phyloP scores from a whole-genome alignment of 306 rosid species.

The Phaseolus lunatus region DNA sequence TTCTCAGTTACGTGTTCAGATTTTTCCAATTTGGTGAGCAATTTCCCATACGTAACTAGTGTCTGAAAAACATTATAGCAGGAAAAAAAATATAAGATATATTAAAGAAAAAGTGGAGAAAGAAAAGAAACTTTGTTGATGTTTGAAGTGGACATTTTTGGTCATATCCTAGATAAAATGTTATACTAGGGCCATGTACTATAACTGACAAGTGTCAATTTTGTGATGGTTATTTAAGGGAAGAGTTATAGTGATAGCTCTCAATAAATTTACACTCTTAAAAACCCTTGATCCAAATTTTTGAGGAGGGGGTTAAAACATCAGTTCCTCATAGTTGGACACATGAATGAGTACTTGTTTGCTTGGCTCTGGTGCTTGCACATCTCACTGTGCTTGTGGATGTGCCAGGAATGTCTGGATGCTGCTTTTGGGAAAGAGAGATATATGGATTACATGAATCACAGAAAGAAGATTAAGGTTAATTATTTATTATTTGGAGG shows the following conservation, averaged over 20 bases:
- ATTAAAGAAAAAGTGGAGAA: constrained; percentile 16
- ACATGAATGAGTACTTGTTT: constrained; percentile 1
- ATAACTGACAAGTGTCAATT: constrained; percentile 36
- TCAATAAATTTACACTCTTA: constrained; percentile 26
- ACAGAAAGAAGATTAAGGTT: constrained; percentile 14
- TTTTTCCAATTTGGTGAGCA: constrained; percentile 42
- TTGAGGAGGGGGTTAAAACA: not conserved
- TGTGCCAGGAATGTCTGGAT: constrained; percentile 30
- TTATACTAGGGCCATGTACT: constrained; percentile 34
- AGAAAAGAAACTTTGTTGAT: constrained; percentile 38
- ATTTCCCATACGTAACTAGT: constrained; percentile 6
- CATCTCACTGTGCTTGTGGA: constrained; percentile 38
- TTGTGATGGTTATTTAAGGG: constrained; percentile 43
- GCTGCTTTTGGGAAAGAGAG: constrained; percentile 43
- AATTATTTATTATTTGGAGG: not conserved
- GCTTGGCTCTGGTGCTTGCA: constrained; percentile 29
- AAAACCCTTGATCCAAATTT: constrained; percentile 5
- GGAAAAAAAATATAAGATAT: not conserved
- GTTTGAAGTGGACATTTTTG: constrained; percentile 44
- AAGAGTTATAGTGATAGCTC: constrained; percentile 32
- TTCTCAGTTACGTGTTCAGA: constrained; percentile 39
- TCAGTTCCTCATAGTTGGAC: constrained; percentile 30
- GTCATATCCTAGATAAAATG: constrained; percentile 19
- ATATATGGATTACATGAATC: constrained; percentile 42
- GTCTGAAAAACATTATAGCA: not conserved